phyloP scores from a whole-genome alignment of 2,329 filamentous ascomycete genomes.

The Aspergillus vadensis region DNA sequence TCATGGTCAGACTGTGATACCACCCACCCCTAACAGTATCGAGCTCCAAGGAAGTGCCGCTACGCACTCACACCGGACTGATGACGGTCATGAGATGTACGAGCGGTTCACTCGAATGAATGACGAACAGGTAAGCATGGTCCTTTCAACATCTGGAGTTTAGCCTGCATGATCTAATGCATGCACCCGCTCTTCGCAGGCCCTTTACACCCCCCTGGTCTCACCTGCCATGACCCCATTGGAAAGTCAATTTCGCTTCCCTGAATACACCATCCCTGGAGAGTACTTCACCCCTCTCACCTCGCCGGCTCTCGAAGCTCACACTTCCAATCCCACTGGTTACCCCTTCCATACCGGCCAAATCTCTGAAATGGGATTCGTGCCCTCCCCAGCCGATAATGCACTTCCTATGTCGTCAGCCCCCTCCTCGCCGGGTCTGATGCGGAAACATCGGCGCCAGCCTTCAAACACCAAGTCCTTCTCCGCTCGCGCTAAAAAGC shows the following conservation, averaged over 20 bases:
- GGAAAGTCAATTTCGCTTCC: conserved; percentile 49
- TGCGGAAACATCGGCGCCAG: conserved; percentile 43
- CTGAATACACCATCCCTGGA: conserved; percentile 51
- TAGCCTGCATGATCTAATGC: conserved; percentile 20
- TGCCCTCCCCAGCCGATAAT: conserved; percentile 46
- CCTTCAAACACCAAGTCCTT: conserved; percentile 38
- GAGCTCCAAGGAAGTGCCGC: conserved; percentile 49
- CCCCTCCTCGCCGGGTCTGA: conserved; percentile 36
- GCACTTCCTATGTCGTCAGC: conserved; percentile 34
- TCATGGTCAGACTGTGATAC: conserved; percentile 41
- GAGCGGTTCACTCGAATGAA: conserved; percentile 47
- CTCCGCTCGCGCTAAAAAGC: conserved; percentile 39
- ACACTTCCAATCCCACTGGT: conserved; percentile 39
- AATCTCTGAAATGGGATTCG: conserved; percentile 43
- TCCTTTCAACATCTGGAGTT: not conserved
- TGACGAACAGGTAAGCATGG: conserved; percentile 45
- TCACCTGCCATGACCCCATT: conserved; percentile 55
- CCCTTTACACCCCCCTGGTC: conserved; percentile 52
- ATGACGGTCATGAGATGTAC: conserved; percentile 46
- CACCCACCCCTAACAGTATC: conserved; percentile 53
- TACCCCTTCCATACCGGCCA: conserved; percentile 40
- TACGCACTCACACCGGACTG: conserved; percentile 44
- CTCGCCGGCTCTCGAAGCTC: conserved; percentile 54
- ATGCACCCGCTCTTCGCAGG: conserved; percentile 32
- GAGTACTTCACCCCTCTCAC: conserved; percentile 55